Conservation (phyloP, 331 rosid genomes). For the Ulmus americana region DNA sequence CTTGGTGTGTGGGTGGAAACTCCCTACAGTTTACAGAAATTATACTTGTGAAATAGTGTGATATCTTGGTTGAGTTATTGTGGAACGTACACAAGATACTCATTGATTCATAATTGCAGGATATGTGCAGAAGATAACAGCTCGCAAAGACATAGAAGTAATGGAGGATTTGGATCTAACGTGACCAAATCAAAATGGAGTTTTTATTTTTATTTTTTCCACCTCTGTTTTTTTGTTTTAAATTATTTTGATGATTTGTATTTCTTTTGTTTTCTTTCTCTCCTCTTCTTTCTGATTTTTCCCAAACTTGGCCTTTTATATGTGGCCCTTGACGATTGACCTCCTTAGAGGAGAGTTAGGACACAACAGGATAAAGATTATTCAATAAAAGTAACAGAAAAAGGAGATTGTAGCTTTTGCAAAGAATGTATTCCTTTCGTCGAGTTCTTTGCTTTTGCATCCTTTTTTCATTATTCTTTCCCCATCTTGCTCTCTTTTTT, state of each 20-base stretch:
- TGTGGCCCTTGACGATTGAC: background rate
- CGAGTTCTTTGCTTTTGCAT: slow-evolving; percentile 18
- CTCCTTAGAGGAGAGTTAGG: slow-evolving; percentile 1
- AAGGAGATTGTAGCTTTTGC: slow-evolving; percentile 21
- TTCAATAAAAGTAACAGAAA: slow-evolving; percentile 2
- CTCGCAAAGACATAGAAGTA: slow-evolving; percentile 74
- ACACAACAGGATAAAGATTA: background rate
- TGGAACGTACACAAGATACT: slow-evolving; percentile 9
- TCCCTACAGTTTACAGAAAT: no score
- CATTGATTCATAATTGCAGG: slow-evolving; percentile 44
- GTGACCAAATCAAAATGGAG: slow-evolving; percentile 28
- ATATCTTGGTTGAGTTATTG: background rate
- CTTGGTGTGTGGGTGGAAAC: background rate
- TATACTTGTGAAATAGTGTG: no score
- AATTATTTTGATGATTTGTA: slow-evolving; percentile 17
- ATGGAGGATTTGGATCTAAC: slow-evolving; percentile 86
- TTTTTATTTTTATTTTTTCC: slow-evolving; percentile 13
- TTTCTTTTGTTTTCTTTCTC: background rate
- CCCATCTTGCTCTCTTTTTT: slow-evolving; percentile 10
- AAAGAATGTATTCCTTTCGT: slow-evolving; percentile 49
- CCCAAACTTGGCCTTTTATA: slow-evolving; percentile 3
- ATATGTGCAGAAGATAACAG: slow-evolving; percentile 91
- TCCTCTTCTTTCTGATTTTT: background rate
- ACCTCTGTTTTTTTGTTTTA: slow-evolving; percentile 12
- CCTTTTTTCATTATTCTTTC: slow-evolving; percentile 10